Evolutionary conservation across 2,329 filamentous ascomycete genomes (phyloP), one percentile per base, ranked within the genome.

Genomic region (Penicillium polonicum): DNA sequence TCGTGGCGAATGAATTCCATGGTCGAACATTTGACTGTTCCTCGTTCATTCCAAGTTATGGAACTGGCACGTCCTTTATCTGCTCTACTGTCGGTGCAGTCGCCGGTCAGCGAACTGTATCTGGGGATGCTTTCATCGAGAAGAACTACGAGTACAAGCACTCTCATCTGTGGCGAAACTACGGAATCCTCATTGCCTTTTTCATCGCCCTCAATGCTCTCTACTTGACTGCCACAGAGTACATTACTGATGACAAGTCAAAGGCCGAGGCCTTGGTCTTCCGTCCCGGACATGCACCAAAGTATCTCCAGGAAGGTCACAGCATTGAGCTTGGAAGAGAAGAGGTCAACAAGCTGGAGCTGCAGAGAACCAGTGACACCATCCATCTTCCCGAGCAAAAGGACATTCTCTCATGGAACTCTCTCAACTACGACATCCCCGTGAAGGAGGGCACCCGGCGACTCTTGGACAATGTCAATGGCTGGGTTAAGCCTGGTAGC

Each of bases 201-300:
- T 80, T 82, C 58, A 7, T 85, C 21, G 82, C 85, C 66, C 85
- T 88, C 73, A 76, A 85, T 5, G 41, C 74, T 21, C 76, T 76
- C 3, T 88, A 90, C 73, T 80, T 91, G 4, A 15, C 50, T 4
- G 60, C 61, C 8, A 66, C 66, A 0, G 69, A 70, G 48, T 64
- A 65, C 67, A 59, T 85, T 29, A 78, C 82, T 2, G 83, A 85
- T 19, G 86, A 89, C 69, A 86, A 86, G 68, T 89, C 86, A 23
- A 91, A 89, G 78, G 88, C 88, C 39, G 89, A 91, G 66, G 85
- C 90, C 13, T 78, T 91, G 1, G 81, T 91, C 25, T 91, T 90
- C 77, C 86, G 85, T 51, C 83, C 86, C 43, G 86, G 69, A 84
- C 56, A 67, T 43, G 64, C 56, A 23, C 67, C 64, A 3, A 53